Conservation (phyloP, 495 filamentous ascomycete species). For the Lepidopterella palustris region DNA sequence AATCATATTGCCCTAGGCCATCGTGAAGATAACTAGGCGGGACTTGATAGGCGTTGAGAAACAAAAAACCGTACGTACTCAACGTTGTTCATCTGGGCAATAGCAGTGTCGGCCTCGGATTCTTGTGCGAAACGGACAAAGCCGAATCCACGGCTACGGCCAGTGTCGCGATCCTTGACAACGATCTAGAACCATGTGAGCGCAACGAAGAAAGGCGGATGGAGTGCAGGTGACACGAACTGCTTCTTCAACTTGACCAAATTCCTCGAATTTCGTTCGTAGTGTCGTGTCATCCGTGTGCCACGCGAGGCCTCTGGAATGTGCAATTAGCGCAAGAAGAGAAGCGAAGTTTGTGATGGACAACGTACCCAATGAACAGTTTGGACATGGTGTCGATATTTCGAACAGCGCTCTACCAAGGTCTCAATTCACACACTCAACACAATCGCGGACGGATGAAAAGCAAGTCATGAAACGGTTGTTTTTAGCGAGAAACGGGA, state of each 20-base stretch:
- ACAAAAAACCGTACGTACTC: constrained; percentile 56
- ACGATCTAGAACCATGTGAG: constrained; percentile 59
- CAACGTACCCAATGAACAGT: constrained; percentile 81
- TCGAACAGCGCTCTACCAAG: constrained; percentile 22
- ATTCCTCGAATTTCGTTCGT: constrained; percentile 81
- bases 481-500: constrained; percentile 28
- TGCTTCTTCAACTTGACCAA: constrained; percentile 83
- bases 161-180: constrained; percentile 94
- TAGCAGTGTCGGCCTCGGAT: constrained; percentile 75
- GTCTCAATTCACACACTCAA: constrained; percentile 31
- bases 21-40: no score
- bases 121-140: constrained; percentile 86
- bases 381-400: constrained; percentile 62
- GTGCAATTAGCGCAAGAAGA: constrained; percentile 22
- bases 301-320: constrained; percentile 84
- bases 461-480: constrained; percentile 21
- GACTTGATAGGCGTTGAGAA: background rate
- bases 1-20: background rate
- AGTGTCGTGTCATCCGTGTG: constrained; percentile 86
- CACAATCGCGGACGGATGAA: constrained; percentile 2
- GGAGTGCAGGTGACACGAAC: constrained; percentile 46
- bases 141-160: constrained; percentile 92
- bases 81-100: constrained; percentile 80
- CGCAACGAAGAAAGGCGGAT: background rate
- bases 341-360: constrained; percentile 10